phyloP scores from a whole-genome alignment of 1,284 basidiomycete genomes.

The Cryptococcus depauperatus region DNA sequence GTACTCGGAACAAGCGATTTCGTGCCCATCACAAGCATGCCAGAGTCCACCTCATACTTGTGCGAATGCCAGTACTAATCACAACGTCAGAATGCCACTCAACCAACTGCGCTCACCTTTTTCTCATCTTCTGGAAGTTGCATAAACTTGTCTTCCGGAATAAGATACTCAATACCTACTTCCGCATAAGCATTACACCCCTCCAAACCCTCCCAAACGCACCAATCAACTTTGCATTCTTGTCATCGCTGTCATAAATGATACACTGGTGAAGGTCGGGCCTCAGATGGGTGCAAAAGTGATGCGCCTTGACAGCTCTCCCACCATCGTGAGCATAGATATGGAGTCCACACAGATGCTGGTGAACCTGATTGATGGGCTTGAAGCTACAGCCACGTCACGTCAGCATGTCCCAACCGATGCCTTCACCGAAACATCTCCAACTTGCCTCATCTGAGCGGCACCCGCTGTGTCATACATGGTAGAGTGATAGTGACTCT shows the following conservation, averaged over 20 bases:
- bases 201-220: not conserved
- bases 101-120: constrained; percentile 11
- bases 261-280: constrained; percentile 39
- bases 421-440: no score
- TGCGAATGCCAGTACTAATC: constrained; percentile 39
- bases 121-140: constrained; percentile 39
- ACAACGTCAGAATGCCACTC: not conserved
- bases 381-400: constrained; percentile 42
- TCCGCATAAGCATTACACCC: not conserved
- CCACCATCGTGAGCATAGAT: constrained; percentile 43
- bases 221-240: constrained; percentile 41
- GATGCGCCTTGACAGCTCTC: constrained; percentile 47
- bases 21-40: constrained; percentile 48
- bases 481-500: constrained; percentile 23
- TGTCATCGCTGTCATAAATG: constrained; percentile 42
- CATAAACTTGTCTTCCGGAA: constrained; percentile 38
- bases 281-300: constrained; percentile 46
- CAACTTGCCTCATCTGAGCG: constrained; percentile 44
- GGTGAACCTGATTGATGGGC: constrained; percentile 49
- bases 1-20: constrained; percentile 46
- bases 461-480: constrained; percentile 41
- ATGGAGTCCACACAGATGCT: constrained; percentile 50
- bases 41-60: constrained; percentile 48
- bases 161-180: constrained; percentile 44
- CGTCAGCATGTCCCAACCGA: not conserved